Base-by-base conservation (phyloP, 192 early-diverging fungal species). In the Coemansia sp. region DNA sequence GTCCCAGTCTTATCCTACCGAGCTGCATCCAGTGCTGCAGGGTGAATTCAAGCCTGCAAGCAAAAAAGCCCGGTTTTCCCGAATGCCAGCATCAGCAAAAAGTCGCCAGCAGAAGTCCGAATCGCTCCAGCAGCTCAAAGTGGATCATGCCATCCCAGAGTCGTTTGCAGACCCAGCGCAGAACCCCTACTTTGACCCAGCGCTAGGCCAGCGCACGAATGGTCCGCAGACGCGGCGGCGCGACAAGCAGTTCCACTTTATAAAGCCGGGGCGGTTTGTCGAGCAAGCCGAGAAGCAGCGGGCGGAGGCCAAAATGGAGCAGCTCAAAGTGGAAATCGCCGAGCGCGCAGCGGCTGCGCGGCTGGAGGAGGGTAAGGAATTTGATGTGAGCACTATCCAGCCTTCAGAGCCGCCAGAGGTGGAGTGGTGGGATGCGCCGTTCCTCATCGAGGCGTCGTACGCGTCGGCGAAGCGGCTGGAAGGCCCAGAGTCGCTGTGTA, bases 391-490 rank as follows among this genome's bases (percentile, higher is more conserved):
- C 20, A 59, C 50, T 5, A 82, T 89, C 8, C 86, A 76, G 79
- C 57, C 53, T 55, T 74, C 82, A 23, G 70, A 82, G 40, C 88
- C 92, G 20, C 90, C 94, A 0, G 75, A 51, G 2, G 82, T 90
- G 9, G 97, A 99, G 69, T 99, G 97, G 97, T 99, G 97, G 97
- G 97, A 99, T 80, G 83, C 82, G 28, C 88, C 86, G 10, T 80
- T 98, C 20, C 78, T 88, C 11, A 62, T 75, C 2, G 82, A 89
- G 60, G 82, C 81, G 39, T 71, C 79, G 7, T 98, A 97, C 70
- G 83, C 82, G 28, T 77, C 79, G 36, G 67, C 67, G 1, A 68
- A 80, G 0, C 69, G 82, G 68, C 42, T 53, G 26, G 76, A 21
- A 62, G 81, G 55, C 49, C 78, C 36, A 48, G 90, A 39, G 67